phyloP scores from a whole-genome alignment of 164 flowering plant species.

The Magnolia officinalis region DNA sequence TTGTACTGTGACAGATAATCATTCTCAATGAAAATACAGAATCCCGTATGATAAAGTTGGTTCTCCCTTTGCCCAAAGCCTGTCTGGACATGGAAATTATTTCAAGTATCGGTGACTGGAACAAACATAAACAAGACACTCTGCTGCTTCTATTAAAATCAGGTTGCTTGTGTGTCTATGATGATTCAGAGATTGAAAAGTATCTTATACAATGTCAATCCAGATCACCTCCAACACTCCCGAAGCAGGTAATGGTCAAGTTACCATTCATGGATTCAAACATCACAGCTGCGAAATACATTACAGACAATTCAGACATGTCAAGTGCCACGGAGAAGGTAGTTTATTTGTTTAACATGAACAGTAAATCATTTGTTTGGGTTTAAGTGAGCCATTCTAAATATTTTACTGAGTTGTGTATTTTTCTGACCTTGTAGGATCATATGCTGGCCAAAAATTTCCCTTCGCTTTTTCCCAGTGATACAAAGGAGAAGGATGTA shows the following conservation, averaged over 20 bases:
- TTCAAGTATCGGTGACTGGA: slow-evolving; percentile 42
- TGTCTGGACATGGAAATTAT: slow-evolving; percentile 67
- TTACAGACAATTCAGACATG: slow-evolving; percentile 33
- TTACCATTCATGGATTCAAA: slow-evolving; percentile 65
- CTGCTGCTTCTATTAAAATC: slow-evolving; percentile 69
- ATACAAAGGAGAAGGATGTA: slow-evolving; percentile 38
- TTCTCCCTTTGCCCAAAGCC: slow-evolving; percentile 60
- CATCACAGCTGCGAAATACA: slow-evolving; percentile 50
- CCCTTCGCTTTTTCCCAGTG: slow-evolving; percentile 51
- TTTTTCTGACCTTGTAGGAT: slow-evolving; percentile 40
- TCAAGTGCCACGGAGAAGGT: slow-evolving; percentile 51
- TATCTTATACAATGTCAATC: slow-evolving; percentile 69
- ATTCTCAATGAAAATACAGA: slow-evolving; percentile 71
- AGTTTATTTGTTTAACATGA: slow-evolving; percentile 2
- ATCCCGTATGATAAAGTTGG: slow-evolving; percentile 70
- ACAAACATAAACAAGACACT: slow-evolving; percentile 50
- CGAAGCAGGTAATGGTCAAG: slow-evolving; percentile 61
- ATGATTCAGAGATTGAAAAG: slow-evolving; percentile 64
- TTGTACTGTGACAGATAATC: slow-evolving; percentile 49
- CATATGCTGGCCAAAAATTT: slow-evolving; percentile 31
- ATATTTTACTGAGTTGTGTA: not conserved
- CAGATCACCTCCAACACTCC: slow-evolving; percentile 68
- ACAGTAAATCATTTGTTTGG: not conserved
- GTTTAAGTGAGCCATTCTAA: not conserved
- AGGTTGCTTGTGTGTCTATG: slow-evolving; percentile 55